Evolutionary conservation across 192 early-diverging fungal species (phyloP), one percentile per base, ranked within the genome.

Genomic region (Cetraspora pellucida): DNA sequence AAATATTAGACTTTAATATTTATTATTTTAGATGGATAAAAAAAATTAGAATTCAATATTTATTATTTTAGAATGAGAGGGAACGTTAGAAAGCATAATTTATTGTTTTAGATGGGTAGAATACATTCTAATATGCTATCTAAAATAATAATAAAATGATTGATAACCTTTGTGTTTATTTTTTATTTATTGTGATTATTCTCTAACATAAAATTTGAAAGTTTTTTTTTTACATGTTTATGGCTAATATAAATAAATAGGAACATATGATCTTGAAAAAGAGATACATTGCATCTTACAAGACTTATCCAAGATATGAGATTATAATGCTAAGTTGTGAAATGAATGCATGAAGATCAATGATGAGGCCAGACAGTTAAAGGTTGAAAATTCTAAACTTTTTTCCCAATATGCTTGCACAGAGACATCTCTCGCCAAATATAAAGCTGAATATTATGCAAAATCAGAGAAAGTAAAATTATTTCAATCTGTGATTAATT

Each of bases 401-500:
- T 10, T 63, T 16, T 63, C 28, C 60, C 60, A 17, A 6, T 17
- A 30, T 63, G 23, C 60, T 31, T 28, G 27, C 25, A 14, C 21
- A 25, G 9, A 61, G 13, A 67, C 43, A 44, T 67, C 65, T 43
- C 65, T 44, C 2, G 37, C 13, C 23, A n/a, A 67, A 66, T 66
- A 46, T 46, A 66, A 43, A 46, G 25, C 37, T 43, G 17, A 66
- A 25, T 45, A n/a, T 66, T 1, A 37, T 66, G 44, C 44, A n/a
- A 17, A 66, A 66, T 66, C 23, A 25, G 31, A 46, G 31, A 14
- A 66, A 25, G 31, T 66, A 7, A 66, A 66, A 66, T 66, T 43
- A 43, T 43, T 46, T 67, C 65, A 67, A 67, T 67, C 65, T 67
- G 14, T 67, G 17, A 67, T 67, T 44, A 67, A 67, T 54, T 54